phyloP scores from a whole-genome alignment of 2,329 filamentous ascomycete species.

The Pyrenophora tritici-repentis region DNA sequence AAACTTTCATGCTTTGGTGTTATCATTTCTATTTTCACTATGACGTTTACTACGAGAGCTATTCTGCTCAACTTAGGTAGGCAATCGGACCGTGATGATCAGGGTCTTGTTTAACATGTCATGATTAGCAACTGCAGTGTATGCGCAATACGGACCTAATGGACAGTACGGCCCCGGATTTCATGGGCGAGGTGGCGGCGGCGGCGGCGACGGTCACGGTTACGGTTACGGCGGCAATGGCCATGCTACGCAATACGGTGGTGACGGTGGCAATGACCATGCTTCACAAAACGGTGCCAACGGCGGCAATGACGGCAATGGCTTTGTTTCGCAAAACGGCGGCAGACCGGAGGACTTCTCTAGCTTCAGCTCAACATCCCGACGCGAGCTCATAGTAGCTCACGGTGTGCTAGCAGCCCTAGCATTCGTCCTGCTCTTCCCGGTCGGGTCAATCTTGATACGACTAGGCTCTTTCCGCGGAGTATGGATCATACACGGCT shows the following conservation, averaged over 20 bases:
- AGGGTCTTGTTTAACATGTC: constrained; percentile 6
- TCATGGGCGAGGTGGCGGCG: constrained; percentile 7
- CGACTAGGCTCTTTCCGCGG: constrained; percentile 49
- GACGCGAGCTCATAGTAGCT: constrained; percentile 43
- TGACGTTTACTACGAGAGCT: constrained; percentile 12
- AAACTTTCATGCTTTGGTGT: neutral
- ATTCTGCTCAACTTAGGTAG: constrained; percentile 22
- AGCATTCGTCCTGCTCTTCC: constrained; percentile 53
- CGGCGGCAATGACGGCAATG: constrained; percentile 4
- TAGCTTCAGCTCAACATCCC: constrained; percentile 3
- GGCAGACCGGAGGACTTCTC: constrained; percentile 4
- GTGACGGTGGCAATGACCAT: constrained; percentile 3
- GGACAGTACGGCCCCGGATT: constrained; percentile 16
- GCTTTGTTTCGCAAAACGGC: constrained; percentile 7
- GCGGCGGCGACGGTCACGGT: constrained; percentile 7
- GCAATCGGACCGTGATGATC: neutral
- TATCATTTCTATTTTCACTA: constrained; percentile 5
- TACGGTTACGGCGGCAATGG: constrained; percentile 4
- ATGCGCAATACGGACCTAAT: constrained; percentile 19
- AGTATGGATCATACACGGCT: constrained; percentile 50
- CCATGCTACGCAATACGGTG: constrained; percentile 7
- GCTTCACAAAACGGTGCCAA: constrained; percentile 8
- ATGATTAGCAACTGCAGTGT: constrained; percentile 15
- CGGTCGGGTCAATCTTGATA: constrained; percentile 51
- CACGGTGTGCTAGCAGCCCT: constrained; percentile 52